These are phyloP conservation scores for Leishmania martiniquensis DNA, from an alignment of 208 protist genomes.

Conservation along the genomic window DNA sequence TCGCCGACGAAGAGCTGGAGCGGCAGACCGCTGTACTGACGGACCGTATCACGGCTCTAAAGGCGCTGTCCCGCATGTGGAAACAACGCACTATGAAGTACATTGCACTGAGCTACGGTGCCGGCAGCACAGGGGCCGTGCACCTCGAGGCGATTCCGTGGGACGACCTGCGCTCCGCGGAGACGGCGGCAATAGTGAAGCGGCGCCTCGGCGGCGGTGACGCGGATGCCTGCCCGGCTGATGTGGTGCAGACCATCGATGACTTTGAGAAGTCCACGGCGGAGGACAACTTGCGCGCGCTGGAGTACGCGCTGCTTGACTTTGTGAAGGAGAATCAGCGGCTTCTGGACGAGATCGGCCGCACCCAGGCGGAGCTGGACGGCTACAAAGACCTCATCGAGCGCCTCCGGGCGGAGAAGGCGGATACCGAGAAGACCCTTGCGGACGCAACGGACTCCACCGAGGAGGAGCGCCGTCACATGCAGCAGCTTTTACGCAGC, in stretches of 20 bases:
- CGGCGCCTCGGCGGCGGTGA: constrained; percentile 33
- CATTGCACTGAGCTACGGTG: constrained; percentile 61
- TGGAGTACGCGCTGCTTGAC: constrained; percentile 52
- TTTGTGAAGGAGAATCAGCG: constrained; percentile 69
- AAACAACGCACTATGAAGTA: constrained; percentile 75
- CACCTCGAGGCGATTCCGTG: constrained; percentile 43
- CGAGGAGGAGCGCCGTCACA: constrained; percentile 43
- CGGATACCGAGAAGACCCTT: constrained; percentile 45
- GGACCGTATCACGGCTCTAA: constrained; percentile 40
- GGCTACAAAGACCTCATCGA: constrained; percentile 52
- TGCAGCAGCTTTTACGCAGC: constrained; percentile 36
- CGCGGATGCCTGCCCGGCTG: constrained; percentile 10
- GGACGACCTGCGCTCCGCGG: constrained; percentile 50
- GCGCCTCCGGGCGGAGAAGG: constrained; percentile 51
- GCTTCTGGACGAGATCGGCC: constrained; percentile 44
- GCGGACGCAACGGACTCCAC: constrained; percentile 26
- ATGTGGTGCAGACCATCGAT: constrained; percentile 37
- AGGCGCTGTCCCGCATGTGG: constrained; percentile 59
- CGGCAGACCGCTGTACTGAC: constrained; percentile 36
- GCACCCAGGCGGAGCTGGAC: constrained; percentile 43
- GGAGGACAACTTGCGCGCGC: constrained; percentile 51
- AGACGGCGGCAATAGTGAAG: constrained; percentile 51
- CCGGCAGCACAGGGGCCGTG: constrained; percentile 2
- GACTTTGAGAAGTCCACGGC: constrained; percentile 64
- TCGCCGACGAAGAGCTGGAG: constrained; percentile 61